phyloP scores from a whole-genome alignment of 1,139 yeast species.

The Zygosaccharomyces pseudobailii region DNA sequence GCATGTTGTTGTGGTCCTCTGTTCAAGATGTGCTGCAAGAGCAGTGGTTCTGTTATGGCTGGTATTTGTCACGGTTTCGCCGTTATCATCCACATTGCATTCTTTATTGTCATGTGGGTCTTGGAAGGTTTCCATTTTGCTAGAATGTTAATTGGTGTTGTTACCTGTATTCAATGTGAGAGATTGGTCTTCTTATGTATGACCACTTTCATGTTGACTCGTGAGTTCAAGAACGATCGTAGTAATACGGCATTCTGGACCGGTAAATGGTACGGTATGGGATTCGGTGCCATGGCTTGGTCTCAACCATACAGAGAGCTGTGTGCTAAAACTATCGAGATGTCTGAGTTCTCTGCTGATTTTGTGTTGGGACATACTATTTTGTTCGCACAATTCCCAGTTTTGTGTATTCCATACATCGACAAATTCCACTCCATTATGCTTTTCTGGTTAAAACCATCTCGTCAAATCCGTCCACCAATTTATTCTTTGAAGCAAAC shows the following conservation, averaged over 20 bases:
- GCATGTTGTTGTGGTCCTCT: constrained; percentile 98
- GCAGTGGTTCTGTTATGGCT: constrained; percentile 96
- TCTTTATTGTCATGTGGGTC: constrained; percentile 96
- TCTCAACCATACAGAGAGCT: constrained; percentile 97
- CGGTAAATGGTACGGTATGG: constrained; percentile 97
- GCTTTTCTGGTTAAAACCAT: constrained; percentile 98
- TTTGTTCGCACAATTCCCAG: constrained; percentile 84
- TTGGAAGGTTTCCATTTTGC: constrained; percentile 87
- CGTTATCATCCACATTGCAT: constrained; percentile 74
- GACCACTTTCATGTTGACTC: constrained; percentile 74
- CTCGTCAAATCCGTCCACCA: constrained; percentile 98
- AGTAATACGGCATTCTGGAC: constrained; percentile 99
- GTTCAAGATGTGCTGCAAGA: constrained; percentile 92
- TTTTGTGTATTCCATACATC: constrained; percentile 76
- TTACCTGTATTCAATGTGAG: constrained; percentile 81
- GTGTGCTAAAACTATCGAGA: constrained; percentile 87
- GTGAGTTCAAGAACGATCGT: constrained; percentile 97
- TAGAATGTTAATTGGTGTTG: constrained; percentile 81
- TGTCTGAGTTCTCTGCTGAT: constrained; percentile 96
- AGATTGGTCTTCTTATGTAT: constrained; percentile 82
- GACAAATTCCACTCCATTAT: constrained; percentile 98
- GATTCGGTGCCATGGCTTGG: constrained; percentile 92
- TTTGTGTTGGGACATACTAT: constrained; percentile 87
- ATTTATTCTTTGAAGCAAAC: constrained; percentile 96
- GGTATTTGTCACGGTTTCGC: constrained; percentile 96